Percentiles rank a stretch among this genome's conserved stretches.
phyloP scores from a whole-genome alignment of 352 stramenopile genomes.

The Phytophthora foliorum region DNA sequence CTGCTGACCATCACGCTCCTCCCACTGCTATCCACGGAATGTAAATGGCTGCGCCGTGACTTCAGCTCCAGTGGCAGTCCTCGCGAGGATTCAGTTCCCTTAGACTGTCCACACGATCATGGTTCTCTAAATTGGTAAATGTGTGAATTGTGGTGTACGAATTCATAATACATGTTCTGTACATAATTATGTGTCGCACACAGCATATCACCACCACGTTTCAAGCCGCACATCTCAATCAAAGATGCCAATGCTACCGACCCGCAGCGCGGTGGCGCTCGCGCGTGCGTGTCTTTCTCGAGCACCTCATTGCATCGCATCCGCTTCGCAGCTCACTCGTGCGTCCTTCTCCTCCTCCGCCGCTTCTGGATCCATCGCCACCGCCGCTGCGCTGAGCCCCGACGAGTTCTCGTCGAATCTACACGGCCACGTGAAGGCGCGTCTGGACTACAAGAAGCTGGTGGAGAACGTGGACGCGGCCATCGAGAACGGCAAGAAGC shows the following conservation, averaged over 20 bases:
- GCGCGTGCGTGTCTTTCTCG: slow-evolving; percentile 14
- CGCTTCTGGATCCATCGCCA: slow-evolving; percentile 15
- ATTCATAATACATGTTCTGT: too few species aligned
- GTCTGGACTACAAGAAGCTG: slow-evolving; percentile 84
- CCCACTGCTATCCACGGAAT: too few species aligned
- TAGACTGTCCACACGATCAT: too few species aligned
- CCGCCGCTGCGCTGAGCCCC: slow-evolving; percentile 6
- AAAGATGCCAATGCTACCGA: slow-evolving; percentile 22
- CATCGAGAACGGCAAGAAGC: slow-evolving; percentile 70
- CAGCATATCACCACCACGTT: slow-evolving; percentile 3
- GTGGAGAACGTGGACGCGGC: slow-evolving; percentile 61
- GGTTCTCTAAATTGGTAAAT: too few species aligned
- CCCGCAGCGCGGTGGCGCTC: slow-evolving; percentile 6
- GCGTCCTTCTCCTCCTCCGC: slow-evolving; percentile 5
- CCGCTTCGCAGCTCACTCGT: neutral
- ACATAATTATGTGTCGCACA: neutral
- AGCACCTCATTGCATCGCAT: neutral
- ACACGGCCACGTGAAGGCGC: slow-evolving; percentile 71
- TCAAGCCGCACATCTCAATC: neutral
- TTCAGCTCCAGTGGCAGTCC: too few species aligned
- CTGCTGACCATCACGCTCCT: too few species aligned
- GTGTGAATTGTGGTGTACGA: too few species aligned
- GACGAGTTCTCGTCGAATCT: slow-evolving; percentile 44
- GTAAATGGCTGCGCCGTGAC: too few species aligned
- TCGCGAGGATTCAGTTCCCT: too few species aligned